Conservation (phyloP, 345 rosid genomes). For the Rhodamnia rubescens region DNA sequence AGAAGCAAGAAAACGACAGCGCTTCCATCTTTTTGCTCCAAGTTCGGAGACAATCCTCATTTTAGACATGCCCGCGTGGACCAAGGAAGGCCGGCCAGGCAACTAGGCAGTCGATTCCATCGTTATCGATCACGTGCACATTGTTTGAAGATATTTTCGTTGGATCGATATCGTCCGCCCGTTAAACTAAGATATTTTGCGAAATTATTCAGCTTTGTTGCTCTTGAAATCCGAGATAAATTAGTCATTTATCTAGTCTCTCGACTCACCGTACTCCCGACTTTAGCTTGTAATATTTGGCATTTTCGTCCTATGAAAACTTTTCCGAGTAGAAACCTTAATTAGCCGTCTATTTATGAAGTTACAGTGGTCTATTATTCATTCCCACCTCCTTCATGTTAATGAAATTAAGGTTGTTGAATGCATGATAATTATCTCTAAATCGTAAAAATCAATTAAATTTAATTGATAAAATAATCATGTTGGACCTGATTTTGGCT, state of each 20-base stretch:
- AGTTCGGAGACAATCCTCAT: neutral
- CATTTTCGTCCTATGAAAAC: no score
- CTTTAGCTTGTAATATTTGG: rapidly evolving
- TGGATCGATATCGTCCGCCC: neutral
- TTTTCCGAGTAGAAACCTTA: no score
- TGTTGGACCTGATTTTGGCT: neutral
- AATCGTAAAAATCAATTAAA: neutral
- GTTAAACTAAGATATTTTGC: neutral
- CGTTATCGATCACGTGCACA: neutral
- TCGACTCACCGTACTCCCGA: neutral
- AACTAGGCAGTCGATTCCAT: neutral
- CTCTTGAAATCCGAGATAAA: neutral
- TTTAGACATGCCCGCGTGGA: neutral
- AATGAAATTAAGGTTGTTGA: neutral
- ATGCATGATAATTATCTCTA: neutral
- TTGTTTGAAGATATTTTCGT: neutral
- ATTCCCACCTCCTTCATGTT: neutral
- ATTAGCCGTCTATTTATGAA: neutral
- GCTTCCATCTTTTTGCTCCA: neutral
- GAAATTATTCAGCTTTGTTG: neutral
- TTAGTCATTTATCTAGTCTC: rapidly evolving
- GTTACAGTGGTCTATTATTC: neutral
- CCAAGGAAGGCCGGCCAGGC: neutral
- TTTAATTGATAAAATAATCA: neutral
- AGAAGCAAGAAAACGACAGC: neutral